A percentile compares a stretch with the other conserved stretches of the same genome.
Evolutionary conservation across 139 green algal species (phyloP).

Genomic region (Bryopsis sp.): DNA sequence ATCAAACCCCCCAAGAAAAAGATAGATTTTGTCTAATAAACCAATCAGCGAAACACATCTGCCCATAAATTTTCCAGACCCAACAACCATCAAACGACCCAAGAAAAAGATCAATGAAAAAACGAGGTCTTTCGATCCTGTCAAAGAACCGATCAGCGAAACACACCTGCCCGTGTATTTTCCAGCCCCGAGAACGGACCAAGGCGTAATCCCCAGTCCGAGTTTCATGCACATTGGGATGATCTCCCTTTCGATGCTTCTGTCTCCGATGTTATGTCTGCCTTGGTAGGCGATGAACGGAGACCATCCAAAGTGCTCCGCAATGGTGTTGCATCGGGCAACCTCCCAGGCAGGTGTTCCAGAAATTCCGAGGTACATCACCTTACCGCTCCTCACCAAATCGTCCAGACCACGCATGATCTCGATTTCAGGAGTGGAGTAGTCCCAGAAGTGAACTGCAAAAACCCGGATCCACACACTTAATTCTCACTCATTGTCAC

Average conservation of each 20-base stretch:
- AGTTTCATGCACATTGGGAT: constrained; percentile 13
- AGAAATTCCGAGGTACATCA: constrained; percentile 17
- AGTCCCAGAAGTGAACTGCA: constrained; percentile 16
- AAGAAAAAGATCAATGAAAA: no score
- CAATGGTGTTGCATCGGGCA: constrained; percentile 16
- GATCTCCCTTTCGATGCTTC: constrained; percentile 15
- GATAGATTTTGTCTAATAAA: background rate
- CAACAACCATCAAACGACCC: no score
- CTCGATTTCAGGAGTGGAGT: constrained; percentile 13
- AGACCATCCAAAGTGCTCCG: constrained; percentile 17
- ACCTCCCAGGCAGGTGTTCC: constrained; percentile 17
- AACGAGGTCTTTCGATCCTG: no score
- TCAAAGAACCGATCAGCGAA: background rate
- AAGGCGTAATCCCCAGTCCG: background rate
- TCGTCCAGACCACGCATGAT: constrained; percentile 17
- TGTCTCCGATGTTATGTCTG: constrained; percentile 17
- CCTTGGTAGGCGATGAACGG: constrained; percentile 19
- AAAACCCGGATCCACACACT: background rate
- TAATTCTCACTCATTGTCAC: no score
- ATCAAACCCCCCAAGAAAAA: no score
- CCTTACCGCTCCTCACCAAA: constrained; percentile 12
- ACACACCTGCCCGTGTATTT: constrained; percentile 14
- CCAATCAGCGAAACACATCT: background rate
- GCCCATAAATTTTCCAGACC: background rate
- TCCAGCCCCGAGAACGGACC: constrained; percentile 12